Evolutionary conservation across 73 alveolate species (phyloP).

Genomic region (Stentor coeruleus): DNA sequence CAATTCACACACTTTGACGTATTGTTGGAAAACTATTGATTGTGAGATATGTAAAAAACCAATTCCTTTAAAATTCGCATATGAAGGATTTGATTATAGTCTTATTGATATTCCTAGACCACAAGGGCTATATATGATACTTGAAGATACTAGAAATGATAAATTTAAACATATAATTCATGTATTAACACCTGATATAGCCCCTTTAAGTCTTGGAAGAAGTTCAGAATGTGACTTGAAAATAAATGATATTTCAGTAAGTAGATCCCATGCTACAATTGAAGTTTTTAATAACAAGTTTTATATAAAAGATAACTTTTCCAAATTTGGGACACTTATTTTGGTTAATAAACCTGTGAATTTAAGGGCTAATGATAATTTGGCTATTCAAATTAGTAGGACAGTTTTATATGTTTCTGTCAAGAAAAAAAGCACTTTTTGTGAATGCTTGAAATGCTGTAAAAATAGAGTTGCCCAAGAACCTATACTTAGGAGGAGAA

Average conservation of each 20-base stretch:
- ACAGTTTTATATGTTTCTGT: too few relatives aligned
- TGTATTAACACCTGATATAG: not conserved
- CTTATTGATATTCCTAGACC: not conserved
- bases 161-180: not conserved
- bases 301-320: slow-evolving; percentile 59
- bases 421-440: too few relatives aligned
- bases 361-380: too few relatives aligned
- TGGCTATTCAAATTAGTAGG: too few relatives aligned
- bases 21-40: not conserved
- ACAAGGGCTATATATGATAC: not conserved
- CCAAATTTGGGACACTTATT: slow-evolving; percentile 78
- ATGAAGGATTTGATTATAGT: not conserved
- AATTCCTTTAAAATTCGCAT: not conserved
- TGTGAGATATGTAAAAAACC: not conserved
- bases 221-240: slow-evolving; percentile 60
- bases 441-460: too few relatives aligned
- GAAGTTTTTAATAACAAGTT: slow-evolving; percentile 45
- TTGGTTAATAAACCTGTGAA: slow-evolving; percentile 37
- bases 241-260: slow-evolving; percentile 76
- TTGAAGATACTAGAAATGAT: not conserved
- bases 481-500: too few relatives aligned
- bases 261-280: slow-evolving; percentile 64
- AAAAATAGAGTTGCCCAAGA: too few relatives aligned
- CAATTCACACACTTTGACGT: not conserved
- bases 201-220: slow-evolving; percentile 59